A percentile compares a stretch with the other conserved stretches of the same genome.
These are phyloP conservation scores for rapeseed (Brassica napus) DNA, from an alignment of 345 rosid genomes.

Conservation along the genomic window Da-Ae NC_063450.1:36647001-36647500, in stretches of 20 bases:
- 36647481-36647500: conserved; percentile 17
- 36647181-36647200: conserved; percentile 46
- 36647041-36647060: not conserved
- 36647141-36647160: conserved; percentile 27
- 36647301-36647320: conserved; percentile 32
- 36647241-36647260: not conserved
- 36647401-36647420: not conserved
- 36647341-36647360: conserved; percentile 44
- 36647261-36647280: conserved; percentile 11
- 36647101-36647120: conserved; percentile 37
- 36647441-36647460: conserved; percentile 48
- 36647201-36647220: conserved; percentile 43
- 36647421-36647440: conserved; percentile 54
- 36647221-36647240: conserved; percentile 29
- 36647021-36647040: conserved; percentile 83
- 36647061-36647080: conserved; percentile 9
- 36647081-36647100: conserved; percentile 21
- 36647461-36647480: conserved; percentile 4
- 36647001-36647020: conserved; percentile 80
- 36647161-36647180: conserved; percentile 39
- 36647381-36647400: conserved; percentile 28
- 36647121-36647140: conserved; percentile 42
- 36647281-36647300: conserved; percentile 42
- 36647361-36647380: conserved; percentile 42
- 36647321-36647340: conserved; percentile 45